Evolutionary conservation across 2,329 filamentous ascomycete species (phyloP).

Genomic region (Setomelanomma holmii): DNA sequence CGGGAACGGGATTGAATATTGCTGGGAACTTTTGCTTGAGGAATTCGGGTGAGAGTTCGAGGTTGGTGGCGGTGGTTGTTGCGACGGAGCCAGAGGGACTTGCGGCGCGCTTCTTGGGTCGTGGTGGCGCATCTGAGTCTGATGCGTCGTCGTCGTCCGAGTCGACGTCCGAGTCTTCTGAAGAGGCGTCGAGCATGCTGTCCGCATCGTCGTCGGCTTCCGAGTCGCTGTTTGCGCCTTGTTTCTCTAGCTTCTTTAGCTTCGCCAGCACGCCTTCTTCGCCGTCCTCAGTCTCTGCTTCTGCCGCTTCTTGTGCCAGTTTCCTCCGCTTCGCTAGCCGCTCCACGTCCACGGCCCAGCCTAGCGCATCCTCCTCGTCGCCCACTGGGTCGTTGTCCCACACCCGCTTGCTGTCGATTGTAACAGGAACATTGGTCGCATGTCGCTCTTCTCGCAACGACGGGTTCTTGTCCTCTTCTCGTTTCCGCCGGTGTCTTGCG

Average conservation of each 20-base stretch:
- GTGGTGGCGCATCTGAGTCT: conserved; percentile 54
- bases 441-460: conserved; percentile 75
- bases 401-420: conserved; percentile 62
- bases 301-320: conserved; percentile 48
- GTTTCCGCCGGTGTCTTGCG: conserved; percentile 77
- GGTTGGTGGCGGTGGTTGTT: conserved; percentile 64
- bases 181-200: conserved; percentile 74
- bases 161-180: conserved; percentile 53
- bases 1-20: conserved; percentile 63
- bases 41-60: conserved; percentile 66
- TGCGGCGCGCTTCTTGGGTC: conserved; percentile 56
- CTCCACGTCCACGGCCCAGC: conserved; percentile 55
- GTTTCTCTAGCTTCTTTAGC: conserved; percentile 39
- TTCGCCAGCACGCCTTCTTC: conserved; percentile 43
- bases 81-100: conserved; percentile 53
- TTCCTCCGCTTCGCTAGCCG: conserved; percentile 54
- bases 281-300: conserved; percentile 28
- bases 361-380: conserved; percentile 53
- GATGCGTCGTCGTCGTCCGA: too few species aligned
- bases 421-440: conserved; percentile 74
- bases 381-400: conserved; percentile 75
- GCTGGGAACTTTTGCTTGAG: conserved; percentile 66
- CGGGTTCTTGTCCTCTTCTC: conserved; percentile 85
- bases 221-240: conserved; percentile 19
- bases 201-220: conserved; percentile 50